Conservation (phyloP, 495 filamentous ascomycete species). For the Hyaloscypha bicolor region DNA sequence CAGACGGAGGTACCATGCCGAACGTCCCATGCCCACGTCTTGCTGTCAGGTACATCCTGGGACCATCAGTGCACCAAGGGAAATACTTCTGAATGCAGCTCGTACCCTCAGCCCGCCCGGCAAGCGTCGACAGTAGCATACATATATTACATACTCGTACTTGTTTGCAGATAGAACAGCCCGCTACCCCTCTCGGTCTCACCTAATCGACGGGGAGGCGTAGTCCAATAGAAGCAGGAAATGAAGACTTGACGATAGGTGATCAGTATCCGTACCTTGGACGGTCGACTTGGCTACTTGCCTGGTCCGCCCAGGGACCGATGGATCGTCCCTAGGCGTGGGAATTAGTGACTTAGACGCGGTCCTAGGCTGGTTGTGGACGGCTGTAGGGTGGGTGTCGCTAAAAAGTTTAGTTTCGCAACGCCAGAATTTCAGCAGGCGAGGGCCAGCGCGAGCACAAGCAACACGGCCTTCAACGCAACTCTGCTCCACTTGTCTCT, state of each 20-base stretch:
- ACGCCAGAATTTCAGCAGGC: neutral
- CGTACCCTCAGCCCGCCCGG: neutral
- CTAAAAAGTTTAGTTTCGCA: neutral
- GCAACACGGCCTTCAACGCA: neutral
- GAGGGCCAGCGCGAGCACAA: neutral
- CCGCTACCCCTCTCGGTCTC: constrained; percentile 16
- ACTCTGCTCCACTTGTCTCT: neutral
- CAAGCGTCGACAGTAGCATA: no score
- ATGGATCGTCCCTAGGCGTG: constrained; percentile 14
- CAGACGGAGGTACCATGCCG: constrained; percentile 5
- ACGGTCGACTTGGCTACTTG: constrained; percentile 13
- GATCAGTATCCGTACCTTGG: constrained; percentile 1
- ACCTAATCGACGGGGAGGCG: constrained; percentile 14
- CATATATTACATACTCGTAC: neutral
- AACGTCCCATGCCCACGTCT: neutral
- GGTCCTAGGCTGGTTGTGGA: neutral
- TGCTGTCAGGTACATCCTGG: constrained; percentile 20
- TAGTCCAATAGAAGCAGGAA: constrained; percentile 7
- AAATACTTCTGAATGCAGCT: constrained; percentile 10
- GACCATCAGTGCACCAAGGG: neutral
- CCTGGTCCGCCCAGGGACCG: constrained; percentile 15
- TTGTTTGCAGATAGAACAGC: neutral
- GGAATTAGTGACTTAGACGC: neutral
- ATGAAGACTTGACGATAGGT: constrained; percentile 5
- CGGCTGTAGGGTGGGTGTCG: neutral